Conservation (phyloP, 495 filamentous ascomycete species). For the Chlorociboria aeruginascens region DNA sequence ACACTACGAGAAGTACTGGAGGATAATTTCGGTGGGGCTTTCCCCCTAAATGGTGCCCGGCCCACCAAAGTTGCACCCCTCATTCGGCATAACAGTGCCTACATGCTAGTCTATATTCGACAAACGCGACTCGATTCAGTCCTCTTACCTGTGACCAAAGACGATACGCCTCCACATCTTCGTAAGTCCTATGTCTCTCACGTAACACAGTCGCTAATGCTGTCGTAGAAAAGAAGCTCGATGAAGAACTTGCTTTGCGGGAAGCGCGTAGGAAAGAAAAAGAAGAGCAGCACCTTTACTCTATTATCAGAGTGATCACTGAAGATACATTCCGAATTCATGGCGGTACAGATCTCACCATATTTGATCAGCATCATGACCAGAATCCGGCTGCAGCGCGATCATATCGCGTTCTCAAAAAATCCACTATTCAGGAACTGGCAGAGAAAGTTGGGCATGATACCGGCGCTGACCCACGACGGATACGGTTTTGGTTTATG, state of each 20-base stretch:
- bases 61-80: conserved; percentile 31
- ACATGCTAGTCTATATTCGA: conserved; percentile 97
- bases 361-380: conserved; percentile 40
- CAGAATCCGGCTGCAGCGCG: conserved; percentile 47
- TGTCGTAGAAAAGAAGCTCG: conserved; percentile 48
- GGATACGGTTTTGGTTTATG: conserved; percentile 85
- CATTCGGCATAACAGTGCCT: conserved; percentile 59
- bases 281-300: conserved; percentile 88
- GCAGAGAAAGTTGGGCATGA: conserved; percentile 56
- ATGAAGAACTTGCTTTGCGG: conserved; percentile 65
- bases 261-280: conserved; percentile 71
- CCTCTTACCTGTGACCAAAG: conserved; percentile 57
- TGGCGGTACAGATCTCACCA: conserved; percentile 75
- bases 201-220: conserved; percentile 21
- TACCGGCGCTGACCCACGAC: conserved; percentile 45
- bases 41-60: conserved; percentile 38
- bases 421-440: conserved; percentile 64
- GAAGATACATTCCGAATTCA: conserved; percentile 68
- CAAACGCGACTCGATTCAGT: conserved; percentile 72
- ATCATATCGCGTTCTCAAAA: conserved; percentile 57
- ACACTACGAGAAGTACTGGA: conserved; percentile 86
- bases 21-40: conserved; percentile 94
- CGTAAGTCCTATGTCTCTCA: conserved; percentile 28
- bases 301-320: conserved; percentile 66
- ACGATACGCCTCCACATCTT: conserved; percentile 76